Base-by-base conservation (phyloP, 169 alveolate genomes). In the Hepatocystis sp. region DNA sequence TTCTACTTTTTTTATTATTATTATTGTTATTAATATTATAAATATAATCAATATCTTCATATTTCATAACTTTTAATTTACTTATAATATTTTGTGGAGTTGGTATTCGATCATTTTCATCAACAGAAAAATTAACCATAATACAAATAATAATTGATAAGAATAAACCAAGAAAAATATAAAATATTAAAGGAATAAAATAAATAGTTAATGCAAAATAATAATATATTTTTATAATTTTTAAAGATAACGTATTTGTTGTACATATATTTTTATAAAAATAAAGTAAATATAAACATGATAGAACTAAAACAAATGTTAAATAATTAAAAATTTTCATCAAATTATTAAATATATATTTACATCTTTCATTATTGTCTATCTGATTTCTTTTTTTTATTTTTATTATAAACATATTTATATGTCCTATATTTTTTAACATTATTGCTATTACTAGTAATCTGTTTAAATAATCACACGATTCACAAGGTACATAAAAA, bases 31-130 rank as follows among this genome's bases (percentile, higher is more conserved):
- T 11, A 13, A 21, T 46, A 25, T 56, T 71, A 56, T 47, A 53
- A 30, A 53, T 51, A 56, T 25, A 71, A 47, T 71, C 52, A 2
- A 81, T 17, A 28, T 85, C 88, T 13, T 88, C 65, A 65, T 85
- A 90, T 40, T 78, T 67, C 19, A 68, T 65, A 10, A 90, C 91
- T 56, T 84, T 61, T 66, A 92, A 61, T 84, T 81, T 71, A 13
- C 27, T 66, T 51, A 92, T 28, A 10, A 90, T 49, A 68, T 53
- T 66, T 53, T 61, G 42, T 1, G 86, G 86, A 1, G 86, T 71
- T 19, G 86, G 86, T 11, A 71, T 71, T 11, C 86, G 46, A 42
- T 71, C 71, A 34, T 28, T 25, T 56, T 71, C 86, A 40, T 71
- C 76, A 0, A 71, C 86, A 1, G 86, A 71, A 27, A 55, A 56